phyloP scores from a whole-genome alignment of 2,329 filamentous ascomycete species.

The Neofusicoccum parvum region DNA sequence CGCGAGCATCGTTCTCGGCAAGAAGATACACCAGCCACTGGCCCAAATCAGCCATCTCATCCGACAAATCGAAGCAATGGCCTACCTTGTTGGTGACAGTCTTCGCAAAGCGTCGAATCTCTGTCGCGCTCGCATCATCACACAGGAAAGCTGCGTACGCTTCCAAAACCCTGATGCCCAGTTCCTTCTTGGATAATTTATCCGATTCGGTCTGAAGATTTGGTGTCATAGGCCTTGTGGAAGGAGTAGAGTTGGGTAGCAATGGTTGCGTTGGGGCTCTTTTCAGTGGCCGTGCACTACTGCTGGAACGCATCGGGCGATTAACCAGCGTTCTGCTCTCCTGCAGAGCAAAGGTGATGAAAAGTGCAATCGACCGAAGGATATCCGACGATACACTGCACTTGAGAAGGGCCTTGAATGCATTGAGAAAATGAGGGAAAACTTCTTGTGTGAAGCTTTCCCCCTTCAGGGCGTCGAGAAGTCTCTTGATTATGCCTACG shows the following conservation, averaged over 20 bases:
- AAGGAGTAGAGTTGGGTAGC: conserved; percentile 31
- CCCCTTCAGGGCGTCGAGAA: conserved; percentile 87
- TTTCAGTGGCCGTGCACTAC: conserved; percentile 35
- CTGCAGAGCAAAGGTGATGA: conserved; percentile 90
- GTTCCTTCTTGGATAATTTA: conserved; percentile 62
- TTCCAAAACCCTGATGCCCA: conserved; percentile 73
- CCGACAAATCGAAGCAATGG: conserved; percentile 31
- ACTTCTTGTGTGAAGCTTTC: conserved; percentile 74
- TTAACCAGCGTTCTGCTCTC: conserved; percentile 51
- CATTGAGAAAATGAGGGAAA: conserved; percentile 73
- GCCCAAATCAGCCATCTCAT: conserved; percentile 27
- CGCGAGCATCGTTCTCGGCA: conserved; percentile 80
- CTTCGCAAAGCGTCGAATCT: conserved; percentile 84
- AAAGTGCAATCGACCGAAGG: conserved; percentile 82
- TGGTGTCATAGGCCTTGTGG: conserved; percentile 36
- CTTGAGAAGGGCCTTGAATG: conserved; percentile 77
- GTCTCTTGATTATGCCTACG: conserved; percentile 81
- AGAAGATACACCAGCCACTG: conserved; percentile 91
- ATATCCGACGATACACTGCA: conserved; percentile 82
- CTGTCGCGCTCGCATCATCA: conserved; percentile 65
- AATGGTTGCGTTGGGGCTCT: conserved; percentile 25
- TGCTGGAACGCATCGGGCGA: conserved; percentile 36
- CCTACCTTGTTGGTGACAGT: conserved; percentile 92
- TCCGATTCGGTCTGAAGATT: conserved; percentile 21
- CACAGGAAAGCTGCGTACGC: conserved; percentile 81